Evolutionary conservation across 371 early-diverging fungal species (phyloP), one percentile per base, ranked within the genome.

Genomic region (Mucor lusitanicus): DNA sequence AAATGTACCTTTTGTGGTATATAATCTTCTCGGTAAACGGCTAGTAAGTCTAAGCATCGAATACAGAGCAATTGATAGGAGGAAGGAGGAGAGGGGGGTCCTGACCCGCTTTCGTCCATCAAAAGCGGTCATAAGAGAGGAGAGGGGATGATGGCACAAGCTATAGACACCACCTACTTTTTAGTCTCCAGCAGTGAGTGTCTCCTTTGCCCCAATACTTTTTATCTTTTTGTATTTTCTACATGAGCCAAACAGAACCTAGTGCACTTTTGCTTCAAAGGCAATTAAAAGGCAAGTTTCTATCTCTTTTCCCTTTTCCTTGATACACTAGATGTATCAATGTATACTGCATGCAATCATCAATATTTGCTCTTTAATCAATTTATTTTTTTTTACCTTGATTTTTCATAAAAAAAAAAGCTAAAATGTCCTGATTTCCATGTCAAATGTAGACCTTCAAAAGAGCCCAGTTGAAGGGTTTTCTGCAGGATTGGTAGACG

Each of bases 401-500:
- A 21, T 25, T 44, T n/a, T 44, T 6, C 53, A 30, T 3, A 57
- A 58, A 37, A 72, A 27, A 23, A 55, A 48, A 57, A 32, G 12
- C 50, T 50, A 50, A 50, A 50, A 32, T 61, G 61, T 55, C 40
- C 12, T 44, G 35, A 33, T 54, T 42, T 62, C 23, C 30, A 37
- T 64, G 63, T 67, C 42, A 57, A 60, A 33, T 68, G 23, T 75
- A 77, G 93, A 92, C 68, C 77, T 93, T 9, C 74, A 81, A 62
- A 88, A 85, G 76, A 74, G 81, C 69, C 93, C 93, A 6, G 90
- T 91, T 15, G 91, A 91, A 72, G 92, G 93, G 3, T 94, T 94
- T 78, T 91, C 91, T 15, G 95, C 94, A 23, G 94, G 94, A n/a
- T 82, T 90, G 30, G 81, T 84, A 46, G 86, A 87, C 44, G 72